Evolutionary conservation across 164 flowering plant species (phyloP), one percentile per base, ranked within the genome.

Genomic region (Macadamia integrifolia): DNA sequence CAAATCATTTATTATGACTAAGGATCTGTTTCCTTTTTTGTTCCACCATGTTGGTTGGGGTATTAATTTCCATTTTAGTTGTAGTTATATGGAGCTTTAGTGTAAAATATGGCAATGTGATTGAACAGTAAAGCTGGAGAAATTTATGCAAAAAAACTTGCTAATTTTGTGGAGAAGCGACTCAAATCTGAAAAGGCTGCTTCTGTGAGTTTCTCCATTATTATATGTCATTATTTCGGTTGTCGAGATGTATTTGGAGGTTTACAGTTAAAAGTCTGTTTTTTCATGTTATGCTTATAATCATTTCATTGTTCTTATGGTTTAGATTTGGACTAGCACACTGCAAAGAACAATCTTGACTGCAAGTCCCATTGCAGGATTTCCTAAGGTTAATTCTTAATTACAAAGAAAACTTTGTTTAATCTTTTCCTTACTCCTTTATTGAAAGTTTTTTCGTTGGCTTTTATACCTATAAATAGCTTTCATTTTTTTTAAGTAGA

Each of bases 281-380:
- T 53, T 29, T 65, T 53, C 63, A 60, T 52, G 17, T 23, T 17
- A 42, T 64, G 63, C 66, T 56, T 28, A 53, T 55, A 18, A 10
- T 28, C 44, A 63, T 46, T 67, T 40, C 9, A 48, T 66, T 50
- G 17, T 5, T 35, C 29, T 61, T 35, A 29, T 79, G 61, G 57
- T 58, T 23, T 69, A 95, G 99, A 92, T 95, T 76, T 95, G 99
- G 99, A 95, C 99, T 13, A 95, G 98, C 85, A 95, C 99, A 43
- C 75, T 95, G 77, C 98, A 95, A 80, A 85, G 99, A 76, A 83
- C 98, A 60, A 88, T 92, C 66, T 56, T 95, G 68, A 92, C 98
- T 14, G 99, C 99, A 65, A 86, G 82, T 76, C 90, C 92, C 10
- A 89, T 95, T 74, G 91, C 69, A 74, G 98, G 94, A 73, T 92